These are phyloP conservation scores for Oryza meridionalis DNA, from an alignment of 176 grass and related monocot species.

Conservation along the genomic window DNA sequence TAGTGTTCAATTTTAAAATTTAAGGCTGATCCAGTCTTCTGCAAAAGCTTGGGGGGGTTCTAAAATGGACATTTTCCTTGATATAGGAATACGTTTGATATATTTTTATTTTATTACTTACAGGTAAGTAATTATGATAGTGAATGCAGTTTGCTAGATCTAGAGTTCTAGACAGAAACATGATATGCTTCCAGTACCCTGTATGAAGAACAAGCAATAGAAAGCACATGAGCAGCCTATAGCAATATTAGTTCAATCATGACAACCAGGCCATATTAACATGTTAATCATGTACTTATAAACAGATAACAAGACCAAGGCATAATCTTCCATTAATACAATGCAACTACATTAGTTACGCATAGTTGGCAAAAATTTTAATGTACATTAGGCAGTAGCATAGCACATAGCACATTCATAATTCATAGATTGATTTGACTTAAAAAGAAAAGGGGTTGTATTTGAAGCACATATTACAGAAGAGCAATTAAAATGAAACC, in stretches of 20 bases:
- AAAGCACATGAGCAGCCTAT: neutral
- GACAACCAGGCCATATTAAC: neutral
- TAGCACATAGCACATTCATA: neutral
- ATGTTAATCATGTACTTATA: neutral
- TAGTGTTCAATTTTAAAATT: neutral
- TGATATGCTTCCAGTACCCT: too few species aligned
- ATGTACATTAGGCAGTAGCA: neutral
- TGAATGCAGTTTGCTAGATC: neutral
- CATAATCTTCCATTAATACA: neutral
- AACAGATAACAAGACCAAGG: neutral
- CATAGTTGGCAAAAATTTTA: neutral
- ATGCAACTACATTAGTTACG: neutral
- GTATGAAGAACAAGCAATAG: neutral
- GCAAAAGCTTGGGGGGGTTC: neutral
- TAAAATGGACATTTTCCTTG: neutral
- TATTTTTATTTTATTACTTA: neutral
- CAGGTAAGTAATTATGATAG: neutral
- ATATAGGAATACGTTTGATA: neutral
- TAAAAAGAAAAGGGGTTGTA: neutral
- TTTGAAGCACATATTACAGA: neutral
- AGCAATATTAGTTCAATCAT: neutral
- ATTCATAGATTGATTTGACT: neutral
- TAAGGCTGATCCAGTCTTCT: neutral
- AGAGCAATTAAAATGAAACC: neutral
- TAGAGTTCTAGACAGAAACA: too few species aligned